phyloP scores from a whole-genome alignment of 768 basidiomycete genomes.

The Tubosaeta sp. region DNA sequence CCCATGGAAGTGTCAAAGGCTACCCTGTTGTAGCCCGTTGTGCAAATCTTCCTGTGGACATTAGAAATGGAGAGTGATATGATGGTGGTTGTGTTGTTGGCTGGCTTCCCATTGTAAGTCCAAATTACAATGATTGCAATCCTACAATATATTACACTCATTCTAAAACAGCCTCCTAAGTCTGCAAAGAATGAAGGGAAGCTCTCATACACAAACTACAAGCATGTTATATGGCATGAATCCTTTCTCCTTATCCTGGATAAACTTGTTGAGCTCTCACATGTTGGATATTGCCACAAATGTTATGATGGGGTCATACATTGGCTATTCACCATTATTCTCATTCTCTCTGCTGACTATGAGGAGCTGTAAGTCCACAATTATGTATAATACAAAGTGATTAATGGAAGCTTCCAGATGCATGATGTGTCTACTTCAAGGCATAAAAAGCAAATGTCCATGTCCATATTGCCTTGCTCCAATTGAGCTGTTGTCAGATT shows the following conservation, averaged over 20 bases:
- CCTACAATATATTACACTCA: too few relatives aligned
- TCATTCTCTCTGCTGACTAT: slow-evolving; percentile 40
- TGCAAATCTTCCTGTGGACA: not conserved
- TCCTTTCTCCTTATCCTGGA: slow-evolving; percentile 28
- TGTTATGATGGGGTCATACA: slow-evolving; percentile 23
- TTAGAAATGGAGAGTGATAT: not conserved
- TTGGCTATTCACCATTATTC: slow-evolving; percentile 32
- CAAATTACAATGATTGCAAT: too few relatives aligned
- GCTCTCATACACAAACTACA: slow-evolving; percentile 26
- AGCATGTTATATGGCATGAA: slow-evolving; percentile 35
- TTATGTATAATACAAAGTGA: too few relatives aligned
- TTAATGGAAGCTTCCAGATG: too few relatives aligned
- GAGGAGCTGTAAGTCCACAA: slow-evolving; percentile 42
- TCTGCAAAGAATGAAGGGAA: slow-evolving; percentile 26
- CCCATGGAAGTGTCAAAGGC: not conserved
- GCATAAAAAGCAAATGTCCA: too few relatives aligned
- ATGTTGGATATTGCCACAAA: slow-evolving; percentile 18
- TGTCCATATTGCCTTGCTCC: too few relatives aligned
- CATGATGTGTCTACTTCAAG: too few relatives aligned
- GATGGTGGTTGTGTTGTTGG: not conserved
- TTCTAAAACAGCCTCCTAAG: slow-evolving; percentile 31
- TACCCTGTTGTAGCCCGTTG: not conserved
- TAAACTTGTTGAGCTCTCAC: too few relatives aligned
- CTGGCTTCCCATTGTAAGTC: slow-evolving; percentile 20
- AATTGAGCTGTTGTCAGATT: too few relatives aligned